Base-by-base conservation (phyloP, 257 asterid species). In the Misopates orontium region DNA sequence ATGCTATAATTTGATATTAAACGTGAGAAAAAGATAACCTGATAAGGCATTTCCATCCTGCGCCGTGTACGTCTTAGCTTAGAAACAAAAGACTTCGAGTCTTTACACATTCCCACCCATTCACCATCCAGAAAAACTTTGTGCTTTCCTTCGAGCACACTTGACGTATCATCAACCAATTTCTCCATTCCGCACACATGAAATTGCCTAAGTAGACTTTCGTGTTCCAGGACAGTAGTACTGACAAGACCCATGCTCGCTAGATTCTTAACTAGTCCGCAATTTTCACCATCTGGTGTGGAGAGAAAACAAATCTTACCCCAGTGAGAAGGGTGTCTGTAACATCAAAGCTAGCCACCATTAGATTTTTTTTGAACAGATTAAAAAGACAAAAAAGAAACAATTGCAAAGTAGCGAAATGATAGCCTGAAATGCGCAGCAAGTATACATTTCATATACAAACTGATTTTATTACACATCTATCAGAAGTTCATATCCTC, bases 291-390 rank as follows among this genome's bases (percentile, higher is more conserved):
- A 62, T 94, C 97, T 5, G 99, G 90, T 7, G 96, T 94, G 8
- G 99, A 90, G 73, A 94, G 95, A 77, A 77, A 88, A 79, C 99
- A 94, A 22, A 94, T 69, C 85, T 81, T 90, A 59, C 97, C 99
- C 99, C 97, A 90, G 73, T 94, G 96, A 54, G 99, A 94, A 64
- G 95, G 97, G 71, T 94, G 95, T 36, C 97, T 92, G 87, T 74
- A 82, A 22, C 52, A 71, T 54, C 56, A 64, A 61, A 63, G 60
- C 68, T n/a, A 71, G 71, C 36, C 68, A 50, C 57, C 72, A 66
- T 60, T 52, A 71, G 66, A 57, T 56, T 74, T 18, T 12, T 19
- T 44, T 77, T 64, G 15, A 47, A 3, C 60, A 69, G 12, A 64
- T 65, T 10, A 6, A 44, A 57, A 12, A 47, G 50, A 31, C 8